These are phyloP conservation scores for Phellinidium pouzarii DNA, from an alignment of 1,284 basidiomycete genomes.

Conservation along the genomic window DNA sequence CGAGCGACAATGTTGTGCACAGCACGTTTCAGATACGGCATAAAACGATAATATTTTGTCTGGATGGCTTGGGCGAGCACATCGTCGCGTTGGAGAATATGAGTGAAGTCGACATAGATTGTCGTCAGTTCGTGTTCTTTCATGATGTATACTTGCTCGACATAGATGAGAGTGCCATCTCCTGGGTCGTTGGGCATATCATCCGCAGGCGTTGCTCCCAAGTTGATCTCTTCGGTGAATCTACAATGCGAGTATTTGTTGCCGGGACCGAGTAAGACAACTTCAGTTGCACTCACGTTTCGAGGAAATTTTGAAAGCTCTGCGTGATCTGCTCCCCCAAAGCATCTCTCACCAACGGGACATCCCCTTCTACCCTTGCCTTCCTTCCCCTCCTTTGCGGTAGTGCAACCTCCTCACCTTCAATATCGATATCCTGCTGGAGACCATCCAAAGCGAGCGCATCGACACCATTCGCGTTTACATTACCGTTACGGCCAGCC, in stretches of 20 bases:
- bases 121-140: conserved; percentile 90
- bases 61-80: conserved; percentile 90
- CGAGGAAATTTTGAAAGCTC: conserved; percentile 85
- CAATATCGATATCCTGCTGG: conserved; percentile 38
- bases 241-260: too few relatives aligned
- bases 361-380: conserved; percentile 51
- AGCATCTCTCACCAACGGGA: conserved; percentile 84
- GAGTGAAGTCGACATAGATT: conserved; percentile 92
- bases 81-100: conserved; percentile 86
- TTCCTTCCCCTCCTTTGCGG: conserved; percentile 42
- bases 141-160: conserved; percentile 91
- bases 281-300: conserved; percentile 55
- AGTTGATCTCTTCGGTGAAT: conserved; percentile 72
- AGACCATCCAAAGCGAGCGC: conserved; percentile 57
- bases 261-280: too few relatives aligned
- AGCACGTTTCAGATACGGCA: conserved; percentile 89
- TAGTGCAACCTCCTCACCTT: conserved; percentile 33
- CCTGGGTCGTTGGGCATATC: conserved; percentile 48
- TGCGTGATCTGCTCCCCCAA: conserved; percentile 91
- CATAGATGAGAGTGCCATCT: conserved; percentile 69
- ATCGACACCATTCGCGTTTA: conserved; percentile 31
- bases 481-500: conserved; percentile 30
- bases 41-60: conserved; percentile 93
- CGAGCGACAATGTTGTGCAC: conserved; percentile 84
- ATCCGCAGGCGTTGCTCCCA: conserved; percentile 71